Base-by-base conservation (phyloP, 805 yeast species). In the Lipomyces yamadae region DNA sequence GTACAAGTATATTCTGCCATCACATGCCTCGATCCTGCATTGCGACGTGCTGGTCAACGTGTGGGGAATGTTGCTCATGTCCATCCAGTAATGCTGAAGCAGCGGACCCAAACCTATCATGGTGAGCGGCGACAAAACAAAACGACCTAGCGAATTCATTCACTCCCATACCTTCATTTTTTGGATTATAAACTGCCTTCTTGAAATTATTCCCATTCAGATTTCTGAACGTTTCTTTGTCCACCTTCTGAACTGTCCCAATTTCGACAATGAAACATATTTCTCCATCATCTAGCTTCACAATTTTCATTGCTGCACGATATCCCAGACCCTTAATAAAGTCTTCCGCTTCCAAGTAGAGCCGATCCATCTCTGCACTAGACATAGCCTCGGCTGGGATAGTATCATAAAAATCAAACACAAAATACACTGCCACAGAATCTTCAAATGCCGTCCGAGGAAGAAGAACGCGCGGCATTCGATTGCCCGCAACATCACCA, bases 391-490 rank as follows among this genome's bases (percentile, higher is more conserved):
- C 34, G 11, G n/a, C 13, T 8, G 4, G 15, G 10, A 52, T 18
- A 6, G n/a, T 34, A n/a, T 13, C 61, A 56, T 58, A 58, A 32
- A 29, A 58, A 13, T 58, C 61, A 15, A 42, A 58, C 8, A 58
- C 52, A 48, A 58, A 37, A 48, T 58, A 58, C 1, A 58, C 61
- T 10, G 30, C 24, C 18, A 24, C 56, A 13, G 61, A 15, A 48
- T 58, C 61, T 37, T 58, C 61, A 58, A 58, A 58, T 32, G 18
- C 24, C 37, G 37, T 58, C 8, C 35, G 34, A 15, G 61, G 61
- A 3, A 30, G 35, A 24, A 56, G n/a, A 13, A 32, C 56, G 33
- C n/a, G 56, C 4, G 24, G 48, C 18, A 42, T 18, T 29, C 8
- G 13, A 10, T 13, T 29, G 18, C 56, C 8, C 13, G 56, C n/a